Evolutionary conservation across 106 monocot species (phyloP), one percentile per base, ranked within the genome.

Genomic region (Allium fistulosum): DNA sequence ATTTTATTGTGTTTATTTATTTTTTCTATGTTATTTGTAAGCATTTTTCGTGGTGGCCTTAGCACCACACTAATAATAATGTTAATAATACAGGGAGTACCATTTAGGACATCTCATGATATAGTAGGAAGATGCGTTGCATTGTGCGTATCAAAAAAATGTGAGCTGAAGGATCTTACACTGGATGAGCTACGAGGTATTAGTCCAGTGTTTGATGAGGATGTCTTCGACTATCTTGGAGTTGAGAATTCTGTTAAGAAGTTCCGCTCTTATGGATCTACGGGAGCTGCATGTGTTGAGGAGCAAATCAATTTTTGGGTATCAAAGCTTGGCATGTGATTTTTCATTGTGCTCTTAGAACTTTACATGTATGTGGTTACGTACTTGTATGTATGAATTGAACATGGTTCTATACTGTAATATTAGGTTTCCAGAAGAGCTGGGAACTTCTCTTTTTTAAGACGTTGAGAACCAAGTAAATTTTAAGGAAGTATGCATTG

Each of bases 81-180:
- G 37, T 37, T 37, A 5, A 17, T n/a, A 26, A 74, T 15, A 61
- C 76, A 97, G 97, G 97, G 89, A 2, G 62, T 92, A 45, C 89
- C 97, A 14, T 97, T 97, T 55, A 86, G 97, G 64, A 92, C 97
- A 17, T 77, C 97, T 61, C 97, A 97, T 79, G 97, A 97, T 59
- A 84, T 97, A 56, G 97, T 90, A 49, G 97, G 97, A 74, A 88
- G 86, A 77, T 80, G 79, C 49, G 97, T 97, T 63, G 92, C 97
- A 65, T 50, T 97, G 13, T 92, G 92, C 58, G 51, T 92, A 11
- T 74, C 89, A 59, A 97, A 63, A 58, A 87, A 82, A 45, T 87
- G 92, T 60, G 80, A 89, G 68, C 92, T 97, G 57, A 64, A 69
- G 11, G 87, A 87, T 11, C 86, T 97, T 18, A 75, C 58, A 26